phyloP scores from a whole-genome alignment of 129 eudicot genomes.

The Chrysanthemum seticuspe region DNA sequence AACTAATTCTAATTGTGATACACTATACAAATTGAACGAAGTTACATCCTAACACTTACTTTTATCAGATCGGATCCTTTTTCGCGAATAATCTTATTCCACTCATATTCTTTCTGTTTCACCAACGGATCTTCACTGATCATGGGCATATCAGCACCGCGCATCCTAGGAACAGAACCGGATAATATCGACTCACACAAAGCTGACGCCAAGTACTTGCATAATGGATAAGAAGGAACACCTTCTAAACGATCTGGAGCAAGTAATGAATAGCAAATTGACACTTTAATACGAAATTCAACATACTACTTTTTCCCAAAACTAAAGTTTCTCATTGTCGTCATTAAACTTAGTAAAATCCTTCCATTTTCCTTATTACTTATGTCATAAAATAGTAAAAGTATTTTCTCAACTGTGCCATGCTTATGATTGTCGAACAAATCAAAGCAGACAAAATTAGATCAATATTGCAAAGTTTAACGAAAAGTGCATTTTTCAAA shows the following conservation, averaged over 20 bases:
- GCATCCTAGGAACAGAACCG: constrained; percentile 33
- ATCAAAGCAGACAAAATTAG: no score
- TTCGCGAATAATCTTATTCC: constrained; percentile 51
- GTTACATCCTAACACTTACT: constrained; percentile 40
- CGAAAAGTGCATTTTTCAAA: no score
- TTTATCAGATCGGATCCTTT: constrained; percentile 56
- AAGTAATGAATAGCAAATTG: neutral
- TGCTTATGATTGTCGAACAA: no score
- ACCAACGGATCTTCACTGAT: constrained; percentile 36
- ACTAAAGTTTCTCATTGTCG: neutral
- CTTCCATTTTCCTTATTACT: no score
- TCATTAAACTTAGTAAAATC: no score
- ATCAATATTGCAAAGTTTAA: no score
- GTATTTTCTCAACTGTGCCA: no score
- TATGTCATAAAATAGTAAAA: no score
- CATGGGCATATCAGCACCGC: constrained; percentile 14
- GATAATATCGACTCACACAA: constrained; percentile 52
- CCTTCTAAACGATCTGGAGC: constrained; percentile 55
- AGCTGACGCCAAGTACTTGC: constrained; percentile 72
- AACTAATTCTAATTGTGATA: neutral
- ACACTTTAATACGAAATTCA: neutral
- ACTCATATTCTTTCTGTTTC: constrained; percentile 44
- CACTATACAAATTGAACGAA: constrained; percentile 1
- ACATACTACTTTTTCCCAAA: no score
- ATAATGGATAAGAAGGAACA: constrained; percentile 76